Evolutionary conservation across 192 early-diverging fungal species (phyloP).

Genomic region (Backusella mclennaniae): DNA sequence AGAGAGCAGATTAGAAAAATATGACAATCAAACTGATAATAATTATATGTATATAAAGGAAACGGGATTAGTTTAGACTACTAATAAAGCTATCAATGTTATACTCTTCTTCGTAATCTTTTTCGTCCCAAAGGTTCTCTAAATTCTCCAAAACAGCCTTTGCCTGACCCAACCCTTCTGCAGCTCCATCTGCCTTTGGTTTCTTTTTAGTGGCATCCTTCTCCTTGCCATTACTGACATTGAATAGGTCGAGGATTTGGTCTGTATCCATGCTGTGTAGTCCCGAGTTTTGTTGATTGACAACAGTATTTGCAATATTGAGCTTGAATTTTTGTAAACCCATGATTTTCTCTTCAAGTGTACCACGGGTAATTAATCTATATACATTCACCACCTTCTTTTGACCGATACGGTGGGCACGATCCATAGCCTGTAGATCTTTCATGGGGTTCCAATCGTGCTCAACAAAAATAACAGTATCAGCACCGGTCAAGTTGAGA

Average conservation of each 20-base stretch:
- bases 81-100: conserved; percentile 78
- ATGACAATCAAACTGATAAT: background rate
- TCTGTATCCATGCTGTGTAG: conserved; percentile 94
- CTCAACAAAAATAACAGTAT: conserved; percentile 98
- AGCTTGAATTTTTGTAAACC: conserved; percentile 97
- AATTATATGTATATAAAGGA: background rate
- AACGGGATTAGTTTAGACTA: conserved; percentile 39
- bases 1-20: background rate
- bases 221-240: conserved; percentile 54
- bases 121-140: conserved; percentile 89
- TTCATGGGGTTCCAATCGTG: conserved; percentile 99
- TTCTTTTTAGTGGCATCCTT: conserved; percentile 42
- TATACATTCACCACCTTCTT: conserved; percentile 98
- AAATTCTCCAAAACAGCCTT: conserved; percentile 76
- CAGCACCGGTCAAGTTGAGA: conserved; percentile 97
- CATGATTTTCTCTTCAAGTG: conserved; percentile 99
- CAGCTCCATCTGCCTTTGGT: conserved; percentile 6
- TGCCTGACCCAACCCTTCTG: conserved; percentile 57
- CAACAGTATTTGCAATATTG: conserved; percentile 93
- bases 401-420: conserved; percentile 97
- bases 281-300: conserved; percentile 96
- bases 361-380: conserved; percentile 94
- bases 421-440: conserved; percentile 99
- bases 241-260: conserved; percentile 93
- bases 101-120: conserved; percentile 84